Evolutionary conservation across 805 yeast genomes (phyloP).

Genomic region (Teunomyces funiuensis): DNA sequence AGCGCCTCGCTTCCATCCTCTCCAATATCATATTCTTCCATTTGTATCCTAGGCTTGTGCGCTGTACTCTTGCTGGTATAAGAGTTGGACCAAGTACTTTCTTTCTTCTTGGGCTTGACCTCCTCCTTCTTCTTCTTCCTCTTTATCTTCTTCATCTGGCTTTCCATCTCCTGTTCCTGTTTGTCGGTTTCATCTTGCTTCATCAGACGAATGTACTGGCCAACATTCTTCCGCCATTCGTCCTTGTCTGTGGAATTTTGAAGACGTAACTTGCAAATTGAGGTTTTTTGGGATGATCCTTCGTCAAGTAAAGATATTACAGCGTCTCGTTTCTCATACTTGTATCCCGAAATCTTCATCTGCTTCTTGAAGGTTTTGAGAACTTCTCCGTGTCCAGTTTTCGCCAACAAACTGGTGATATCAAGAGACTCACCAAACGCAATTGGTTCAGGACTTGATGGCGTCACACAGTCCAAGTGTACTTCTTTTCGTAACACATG

Average conservation of each 20-base stretch:
- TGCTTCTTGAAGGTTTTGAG: not conserved
- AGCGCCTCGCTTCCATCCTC: constrained; percentile 9
- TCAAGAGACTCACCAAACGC: constrained; percentile 78
- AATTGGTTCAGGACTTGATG: constrained; percentile 66
- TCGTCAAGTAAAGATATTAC: constrained; percentile 16
- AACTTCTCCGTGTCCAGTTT: constrained; percentile 18
- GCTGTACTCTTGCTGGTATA: not conserved
- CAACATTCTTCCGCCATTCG: constrained; percentile 25
- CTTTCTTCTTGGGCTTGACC: not conserved
- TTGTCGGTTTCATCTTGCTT: constrained; percentile 6
- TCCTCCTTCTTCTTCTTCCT: not conserved
- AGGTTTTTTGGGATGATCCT: constrained; percentile 15
- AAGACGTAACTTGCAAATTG: constrained; percentile 24
- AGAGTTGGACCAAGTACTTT: not conserved
- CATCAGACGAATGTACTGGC: constrained; percentile 14
- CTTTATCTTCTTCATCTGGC: not conserved
- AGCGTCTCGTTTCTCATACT: constrained; percentile 14
- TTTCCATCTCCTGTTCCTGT: not conserved
- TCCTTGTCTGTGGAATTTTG: constrained; percentile 26
- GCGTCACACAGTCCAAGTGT: constrained; percentile 86
- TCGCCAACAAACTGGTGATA: constrained; percentile 52
- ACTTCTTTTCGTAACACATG: constrained; percentile 88
- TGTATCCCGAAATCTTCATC: constrained; percentile 10
- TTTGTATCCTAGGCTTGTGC: not conserved
- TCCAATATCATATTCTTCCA: constrained; percentile 9